Evolutionary conservation across 1,284 basidiomycete species (phyloP), one percentile per base, ranked within the genome.

Genomic region (Ceratorhiza oryzae-sativae): DNA sequence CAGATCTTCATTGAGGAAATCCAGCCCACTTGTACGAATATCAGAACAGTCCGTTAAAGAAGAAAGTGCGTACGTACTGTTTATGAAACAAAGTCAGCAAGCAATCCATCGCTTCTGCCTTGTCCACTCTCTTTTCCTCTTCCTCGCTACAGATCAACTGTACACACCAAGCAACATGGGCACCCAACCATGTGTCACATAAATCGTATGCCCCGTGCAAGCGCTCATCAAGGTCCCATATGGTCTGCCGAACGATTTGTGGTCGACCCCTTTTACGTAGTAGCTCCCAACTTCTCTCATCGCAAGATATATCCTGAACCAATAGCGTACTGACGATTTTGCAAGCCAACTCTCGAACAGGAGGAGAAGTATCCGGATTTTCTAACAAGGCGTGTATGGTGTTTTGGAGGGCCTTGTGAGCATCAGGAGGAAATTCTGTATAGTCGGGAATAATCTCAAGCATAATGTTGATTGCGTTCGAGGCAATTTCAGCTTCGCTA

Each of bases 31-130:
- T 39, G 3, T 15, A 36, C 23, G 34, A 23, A 8, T 39, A 25
- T 27, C 36, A 48, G 59, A 2, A 20, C 71, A n/a, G 20, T 30
- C 20, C 75, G 46, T 6, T 23, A 74, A 20, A 15, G 55, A 18
- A 41, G 9, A 6, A 39, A 46, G 32, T 5, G 27, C 23, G 45
- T n/a, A 74, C 80, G 53, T 77, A 90, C 89, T 89, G 87, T 74
- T 83, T 8, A 13, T 25, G 85, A 42, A 97, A 79, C 48, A 96
- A 83, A 13, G 88, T 87, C 67, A 91, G 87, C 72, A 98, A 81
- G 71, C 92, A 91, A 42, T 84, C 84, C 79, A 98, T 96, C 0
- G 92, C 84, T 48, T 93, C 92, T 27, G 87, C 86, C 79, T 94
- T 94, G n/a, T 94, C 90, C 12, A 86, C 80, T 25, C 6, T 27